Evolutionary conservation across 2,329 filamentous ascomycete species (phyloP).

Genomic region (Cercospora nicotianae): DNA sequence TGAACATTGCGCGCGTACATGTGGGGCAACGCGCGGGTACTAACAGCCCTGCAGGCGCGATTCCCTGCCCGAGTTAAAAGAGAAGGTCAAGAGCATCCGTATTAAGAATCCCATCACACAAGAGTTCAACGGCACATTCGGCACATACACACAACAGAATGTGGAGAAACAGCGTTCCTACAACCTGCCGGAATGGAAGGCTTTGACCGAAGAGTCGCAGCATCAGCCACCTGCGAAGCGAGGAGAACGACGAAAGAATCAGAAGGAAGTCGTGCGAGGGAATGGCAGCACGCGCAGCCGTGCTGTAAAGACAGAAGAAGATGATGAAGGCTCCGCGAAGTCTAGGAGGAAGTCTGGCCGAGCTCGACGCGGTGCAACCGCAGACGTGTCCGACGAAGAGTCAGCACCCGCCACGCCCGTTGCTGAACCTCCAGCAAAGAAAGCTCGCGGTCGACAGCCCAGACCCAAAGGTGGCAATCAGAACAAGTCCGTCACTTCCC

Average conservation of each 20-base stretch:
- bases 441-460: constrained; percentile 51
- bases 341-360: constrained; percentile 54
- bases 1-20: constrained; percentile 12
- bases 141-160: constrained; percentile 95
- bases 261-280: constrained; percentile 49
- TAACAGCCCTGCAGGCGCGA: constrained; percentile 55
- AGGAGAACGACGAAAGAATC: constrained; percentile 71
- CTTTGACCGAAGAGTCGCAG: constrained; percentile 88
- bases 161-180: constrained; percentile 95
- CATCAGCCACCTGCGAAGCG: constrained; percentile 91
- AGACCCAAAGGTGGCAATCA: constrained; percentile 54
- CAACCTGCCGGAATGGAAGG: constrained; percentile 94
- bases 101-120: constrained; percentile 98
- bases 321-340: constrained; percentile 33
- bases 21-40: constrained; percentile 20
- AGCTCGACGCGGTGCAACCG: constrained; percentile 43
- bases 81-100: constrained; percentile 84
- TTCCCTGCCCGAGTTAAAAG: constrained; percentile 72
- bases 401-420: constrained; percentile 36
- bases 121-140: constrained; percentile 93
- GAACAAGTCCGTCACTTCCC: constrained; percentile 74
- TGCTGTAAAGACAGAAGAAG: constrained; percentile 29
- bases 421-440: constrained; percentile 53
- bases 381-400: constrained; percentile 36
- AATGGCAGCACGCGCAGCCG: constrained; percentile 35